Conservation (phyloP, 352 stramenopile genomes). For the Globisporangium nodosum region DNA sequence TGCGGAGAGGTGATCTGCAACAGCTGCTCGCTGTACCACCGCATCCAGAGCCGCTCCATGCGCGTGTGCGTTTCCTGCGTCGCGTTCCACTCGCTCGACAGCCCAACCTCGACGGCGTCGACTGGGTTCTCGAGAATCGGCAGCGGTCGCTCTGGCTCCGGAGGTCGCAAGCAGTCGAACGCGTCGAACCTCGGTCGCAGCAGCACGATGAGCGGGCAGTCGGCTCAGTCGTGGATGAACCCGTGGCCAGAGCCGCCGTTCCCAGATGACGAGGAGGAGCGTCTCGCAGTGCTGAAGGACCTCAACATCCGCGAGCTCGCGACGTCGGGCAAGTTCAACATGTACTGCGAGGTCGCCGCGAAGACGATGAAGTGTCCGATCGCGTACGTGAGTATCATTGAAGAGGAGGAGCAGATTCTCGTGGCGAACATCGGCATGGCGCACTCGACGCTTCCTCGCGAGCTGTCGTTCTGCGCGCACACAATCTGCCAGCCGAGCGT, state of each 20-base stretch:
- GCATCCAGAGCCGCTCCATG: conserved; percentile 80
- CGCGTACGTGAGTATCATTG: conserved; percentile 82
- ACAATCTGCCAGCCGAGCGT: conserved; percentile 80
- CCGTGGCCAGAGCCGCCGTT: conserved; percentile 79
- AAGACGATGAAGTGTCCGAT: conserved; percentile 89
- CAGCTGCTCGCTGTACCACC: conserved; percentile 74
- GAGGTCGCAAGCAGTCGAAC: conserved; percentile 56
- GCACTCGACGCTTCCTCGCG: conserved; percentile 68
- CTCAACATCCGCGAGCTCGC: conserved; percentile 77
- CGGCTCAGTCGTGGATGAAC: conserved; percentile 58
- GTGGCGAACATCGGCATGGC: conserved; percentile 85
- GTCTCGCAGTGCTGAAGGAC: conserved; percentile 59
- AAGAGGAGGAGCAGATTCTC: conserved; percentile 78
- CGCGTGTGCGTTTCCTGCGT: conserved; percentile 83
- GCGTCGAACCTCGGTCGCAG: conserved; percentile 39
- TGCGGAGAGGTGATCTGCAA: conserved; percentile 87
- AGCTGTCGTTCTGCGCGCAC: conserved; percentile 83
- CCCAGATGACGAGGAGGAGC: conserved; percentile 73
- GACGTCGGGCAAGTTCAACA: conserved; percentile 79
- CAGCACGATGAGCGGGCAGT: conserved; percentile 44
- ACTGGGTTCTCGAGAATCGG: conserved; percentile 34
- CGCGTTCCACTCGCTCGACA: conserved; percentile 78
- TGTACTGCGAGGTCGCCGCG: conserved; percentile 81
- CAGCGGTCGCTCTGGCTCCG: conserved; percentile 19
- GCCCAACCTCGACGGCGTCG: conserved; percentile 34